These are phyloP conservation scores for Artemisia tridentata DNA, from an alignment of 129 eudicot species.

Conservation along the genomic window DNA sequence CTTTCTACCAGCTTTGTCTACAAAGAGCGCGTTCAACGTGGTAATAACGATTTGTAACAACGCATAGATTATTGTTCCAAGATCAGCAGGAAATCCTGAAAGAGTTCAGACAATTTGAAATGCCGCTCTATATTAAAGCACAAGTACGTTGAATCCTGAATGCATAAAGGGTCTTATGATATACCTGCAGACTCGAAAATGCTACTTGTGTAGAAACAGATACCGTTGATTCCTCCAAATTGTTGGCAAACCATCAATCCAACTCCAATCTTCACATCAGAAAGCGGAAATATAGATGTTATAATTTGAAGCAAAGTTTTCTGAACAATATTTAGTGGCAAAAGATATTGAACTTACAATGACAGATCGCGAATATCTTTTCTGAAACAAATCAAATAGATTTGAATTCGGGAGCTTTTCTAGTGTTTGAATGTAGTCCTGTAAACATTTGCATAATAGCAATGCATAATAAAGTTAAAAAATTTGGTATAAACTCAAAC, in stretches of 20 bases:
- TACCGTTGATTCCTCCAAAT: constrained; percentile 88
- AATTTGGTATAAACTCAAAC: not conserved
- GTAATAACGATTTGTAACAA: constrained; percentile 57
- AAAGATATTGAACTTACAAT: constrained; percentile 36
- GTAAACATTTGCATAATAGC: constrained; percentile 7
- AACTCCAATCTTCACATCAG: constrained; percentile 57
- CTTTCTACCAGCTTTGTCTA: constrained; percentile 69
- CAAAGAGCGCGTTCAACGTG: constrained; percentile 42
- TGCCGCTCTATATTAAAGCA: not conserved
- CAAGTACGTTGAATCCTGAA: not conserved
- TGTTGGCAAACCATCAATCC: constrained; percentile 90
- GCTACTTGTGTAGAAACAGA: constrained; percentile 79
- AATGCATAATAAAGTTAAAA: not conserved
- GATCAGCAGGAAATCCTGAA: constrained; percentile 65
- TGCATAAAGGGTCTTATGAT: not conserved
- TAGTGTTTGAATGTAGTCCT: constrained; percentile 55
- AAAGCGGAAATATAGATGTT: not conserved
- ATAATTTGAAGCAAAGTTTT: constrained; percentile 6
- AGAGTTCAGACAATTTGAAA: not conserved
- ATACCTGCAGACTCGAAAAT: constrained; percentile 74
- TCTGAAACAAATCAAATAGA: constrained; percentile 49
- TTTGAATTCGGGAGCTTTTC: constrained; percentile 50
- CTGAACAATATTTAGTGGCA: not conserved
- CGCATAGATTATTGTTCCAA: constrained; percentile 67
- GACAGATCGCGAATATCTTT: constrained; percentile 45